Conservation (phyloP, 768 basidiomycete genomes). For the Hericium coralloides region DNA sequence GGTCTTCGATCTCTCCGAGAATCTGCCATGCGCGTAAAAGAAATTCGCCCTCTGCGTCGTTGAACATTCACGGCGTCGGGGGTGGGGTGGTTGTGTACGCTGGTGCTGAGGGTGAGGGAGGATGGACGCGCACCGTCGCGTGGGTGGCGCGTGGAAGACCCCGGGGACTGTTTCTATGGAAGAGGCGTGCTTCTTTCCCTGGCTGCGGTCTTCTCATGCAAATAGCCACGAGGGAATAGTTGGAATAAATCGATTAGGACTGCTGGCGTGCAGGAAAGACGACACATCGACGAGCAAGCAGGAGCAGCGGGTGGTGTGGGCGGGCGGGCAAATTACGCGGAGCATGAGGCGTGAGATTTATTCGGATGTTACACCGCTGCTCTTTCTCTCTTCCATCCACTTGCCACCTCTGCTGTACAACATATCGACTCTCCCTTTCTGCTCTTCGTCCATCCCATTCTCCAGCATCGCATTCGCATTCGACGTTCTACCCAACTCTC, state of each 20-base stretch:
- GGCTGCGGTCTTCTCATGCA: neutral
- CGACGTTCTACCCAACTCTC: neutral
- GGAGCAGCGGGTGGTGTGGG: neutral
- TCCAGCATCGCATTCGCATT: neutral
- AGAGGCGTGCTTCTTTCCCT: neutral
- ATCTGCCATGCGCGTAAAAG: conserved; percentile 14
- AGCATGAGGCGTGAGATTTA: neutral
- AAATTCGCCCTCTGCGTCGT: conserved; percentile 10
- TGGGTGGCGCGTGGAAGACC: neutral
- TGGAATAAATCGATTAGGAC: neutral
- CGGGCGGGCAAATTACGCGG: neutral
- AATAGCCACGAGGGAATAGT: conserved; percentile 45
- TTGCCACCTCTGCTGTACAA: conserved; percentile 16
- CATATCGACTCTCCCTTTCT: conserved; percentile 15
- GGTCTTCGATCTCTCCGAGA: conserved; percentile 28
- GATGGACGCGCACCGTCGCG: neutral
- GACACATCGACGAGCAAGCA: neutral
- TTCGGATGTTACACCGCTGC: conserved; percentile 1
- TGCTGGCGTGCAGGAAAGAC: neutral
- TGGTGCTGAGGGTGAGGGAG: neutral
- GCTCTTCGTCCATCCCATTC: neutral
- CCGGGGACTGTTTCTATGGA: neutral
- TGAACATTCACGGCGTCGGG: conserved; percentile 5
- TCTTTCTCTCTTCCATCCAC: conserved; percentile 7
- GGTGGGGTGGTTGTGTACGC: neutral